Base-by-base conservation (phyloP, 495 filamentous ascomycete species). In the Aspergillus affinis region DNA sequence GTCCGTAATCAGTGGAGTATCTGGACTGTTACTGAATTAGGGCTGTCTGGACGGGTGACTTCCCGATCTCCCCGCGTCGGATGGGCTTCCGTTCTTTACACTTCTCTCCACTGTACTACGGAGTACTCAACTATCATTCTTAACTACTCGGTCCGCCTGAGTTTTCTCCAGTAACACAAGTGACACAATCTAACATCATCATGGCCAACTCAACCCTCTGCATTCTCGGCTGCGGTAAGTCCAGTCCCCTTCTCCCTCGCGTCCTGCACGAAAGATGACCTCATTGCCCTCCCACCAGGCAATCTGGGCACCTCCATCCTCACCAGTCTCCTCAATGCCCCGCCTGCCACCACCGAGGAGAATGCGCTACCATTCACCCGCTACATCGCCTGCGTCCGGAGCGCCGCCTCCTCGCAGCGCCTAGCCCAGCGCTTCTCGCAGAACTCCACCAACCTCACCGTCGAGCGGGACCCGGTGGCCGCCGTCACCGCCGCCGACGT, bases 271-370 rank as follows among this genome's bases (percentile, higher is more conserved):
- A 12, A 17, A 23, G 18, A 9, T 21, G 44, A 20, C 46, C 49
- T 55, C 44, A 61, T 13, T 4, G 2, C 50, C 17, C 1, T 13
- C 20, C 1, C 55, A 78, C 1, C 55, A 78, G 75, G 75, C 45
- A 78, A 75, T 47, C 53, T 78, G 46, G 75, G 74, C 48, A 68
- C 63, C 10, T 71, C 73, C 27, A 76, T 78, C 48, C 65, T 78
- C 9, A 59, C 68, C 44, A 68, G 74, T 15, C 51, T 78, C 19
- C 52, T 75, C 47, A 57, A 58, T 21, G 51, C 57, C 13, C 48
- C 64, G 5, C 32, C 10, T 23, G 49, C 13, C 54, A 29, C 13
- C 7, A 45, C 36, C 57, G 0, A 56, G 45, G 21, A 58, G n/a
- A 7, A 19, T 26, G 4, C 32, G 15, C 27, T 66, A 6, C 65